Conservation (phyloP, 345 rosid species). For the Garcia nutans region DNA sequence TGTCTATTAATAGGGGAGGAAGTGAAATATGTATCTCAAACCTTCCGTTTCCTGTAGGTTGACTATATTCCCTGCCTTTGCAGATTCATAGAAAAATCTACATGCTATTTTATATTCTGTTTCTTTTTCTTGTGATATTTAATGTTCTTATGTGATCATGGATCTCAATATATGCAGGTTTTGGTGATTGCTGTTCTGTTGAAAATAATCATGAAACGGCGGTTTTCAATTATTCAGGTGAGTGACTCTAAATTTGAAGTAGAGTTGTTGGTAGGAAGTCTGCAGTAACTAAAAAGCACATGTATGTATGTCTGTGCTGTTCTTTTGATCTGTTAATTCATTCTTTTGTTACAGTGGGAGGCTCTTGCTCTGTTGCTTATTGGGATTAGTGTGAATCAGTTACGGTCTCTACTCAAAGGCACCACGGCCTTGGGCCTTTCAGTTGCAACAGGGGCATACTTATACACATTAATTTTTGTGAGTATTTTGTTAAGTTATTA, state of each 20-base stretch:
- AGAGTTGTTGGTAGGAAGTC: not conserved
- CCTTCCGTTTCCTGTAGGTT: not conserved
- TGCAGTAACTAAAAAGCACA: not conserved
- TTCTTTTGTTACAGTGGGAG: conserved; percentile 75
- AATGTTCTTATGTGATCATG: not conserved
- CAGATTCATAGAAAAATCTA: not conserved
- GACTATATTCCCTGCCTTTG: not conserved
- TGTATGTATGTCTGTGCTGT: not conserved
- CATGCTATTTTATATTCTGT: not conserved
- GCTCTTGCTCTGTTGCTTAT: conserved; percentile 91
- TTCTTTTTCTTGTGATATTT: not conserved
- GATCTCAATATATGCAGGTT: conserved; percentile 41
- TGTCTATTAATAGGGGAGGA: conserved; percentile 1
- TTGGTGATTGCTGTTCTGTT: conserved; percentile 88
- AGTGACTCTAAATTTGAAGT: conserved; percentile 11
- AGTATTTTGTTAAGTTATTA: conserved; percentile 30
- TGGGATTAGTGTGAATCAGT: conserved; percentile 90
- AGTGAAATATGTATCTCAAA: not conserved
- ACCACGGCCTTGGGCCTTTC: conserved; percentile 66
- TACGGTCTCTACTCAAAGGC: conserved; percentile 85
- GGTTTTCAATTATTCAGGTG: conserved; percentile 88
- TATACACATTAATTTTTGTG: conserved; percentile 91
- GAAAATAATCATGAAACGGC: conserved; percentile 83
- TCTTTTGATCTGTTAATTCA: not conserved
- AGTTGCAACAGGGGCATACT: conserved; percentile 77